Evolutionary conservation across 345 rosid species (phyloP).

Genomic region (Hevea brasiliensis): DNA sequence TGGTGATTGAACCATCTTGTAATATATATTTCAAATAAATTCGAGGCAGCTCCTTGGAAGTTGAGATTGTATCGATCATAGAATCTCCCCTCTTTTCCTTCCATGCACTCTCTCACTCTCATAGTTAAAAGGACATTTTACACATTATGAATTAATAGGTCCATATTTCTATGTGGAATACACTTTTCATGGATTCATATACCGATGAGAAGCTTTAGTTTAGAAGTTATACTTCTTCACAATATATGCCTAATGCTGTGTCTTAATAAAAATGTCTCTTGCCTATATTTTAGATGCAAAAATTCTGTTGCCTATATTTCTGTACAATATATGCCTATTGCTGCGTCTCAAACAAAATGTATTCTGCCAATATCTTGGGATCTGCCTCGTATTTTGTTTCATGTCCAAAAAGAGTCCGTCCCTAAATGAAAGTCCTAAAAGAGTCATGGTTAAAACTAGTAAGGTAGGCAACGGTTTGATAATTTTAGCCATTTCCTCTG

Average conservation of each 20-base stretch:
- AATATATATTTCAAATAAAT: not conserved
- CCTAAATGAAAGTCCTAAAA: not conserved
- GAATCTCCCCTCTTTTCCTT: too few species aligned
- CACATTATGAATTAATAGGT: not conserved
- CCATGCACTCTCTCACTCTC: not conserved
- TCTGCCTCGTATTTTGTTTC: slow-evolving; percentile 12
- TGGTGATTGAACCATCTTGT: not conserved
- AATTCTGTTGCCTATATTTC: not conserved
- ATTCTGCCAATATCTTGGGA: slow-evolving; percentile 11
- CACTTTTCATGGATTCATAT: not conserved
- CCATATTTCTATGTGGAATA: not conserved
- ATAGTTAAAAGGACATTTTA: not conserved
- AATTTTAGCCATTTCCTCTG: slow-evolving; percentile 11
- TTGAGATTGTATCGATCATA: too few species aligned
- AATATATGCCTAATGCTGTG: too few species aligned
- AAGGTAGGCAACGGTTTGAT: slow-evolving; percentile 1
- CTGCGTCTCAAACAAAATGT: not conserved
- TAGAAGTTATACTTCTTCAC: not conserved
- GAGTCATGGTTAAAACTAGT: slow-evolving; percentile 10
- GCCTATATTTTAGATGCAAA: not conserved
- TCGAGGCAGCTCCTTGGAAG: not conserved
- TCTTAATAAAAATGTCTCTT: not conserved
- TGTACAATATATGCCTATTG: not conserved
- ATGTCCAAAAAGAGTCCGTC: not conserved
- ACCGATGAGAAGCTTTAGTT: not conserved